Evolutionary conservation across 768 basidiomycete genomes (phyloP), one percentile per base, ranked within the genome.

Genomic region (Daedaleopsis nitida): DNA sequence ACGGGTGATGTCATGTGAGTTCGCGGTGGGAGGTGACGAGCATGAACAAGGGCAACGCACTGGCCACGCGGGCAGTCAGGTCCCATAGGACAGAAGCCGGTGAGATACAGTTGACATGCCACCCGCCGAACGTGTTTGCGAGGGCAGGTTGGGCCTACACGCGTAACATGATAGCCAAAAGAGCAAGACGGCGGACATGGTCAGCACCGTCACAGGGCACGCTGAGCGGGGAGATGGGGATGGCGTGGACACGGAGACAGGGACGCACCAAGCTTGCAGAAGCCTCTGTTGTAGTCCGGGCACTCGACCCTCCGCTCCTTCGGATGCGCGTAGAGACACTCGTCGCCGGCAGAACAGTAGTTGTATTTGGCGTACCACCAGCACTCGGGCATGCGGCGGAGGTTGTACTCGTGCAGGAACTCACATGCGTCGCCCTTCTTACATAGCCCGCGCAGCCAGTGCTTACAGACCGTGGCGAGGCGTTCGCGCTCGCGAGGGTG

Each of bases 321-420:
- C 13, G 94, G 94, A 71, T 96, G 94, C 16, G 93, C 92, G 73
- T 98, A 99, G 66, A 99, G 80, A 73, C 97, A 99, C 75, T 98
- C 96, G 67, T 96, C 95, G 58, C 97, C 96, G 19, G 95, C 89
- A 24, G 93, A 92, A 74, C 97, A 98, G 75, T 95, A 98, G 16
- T 97, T 97, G 69, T 94, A 96, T 74, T 96, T 97, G 54, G 93
- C 93, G 74, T 88, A 98, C 95, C 95, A 98, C 89, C 94, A 97
- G 70, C 97, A 98, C 73, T 98, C 94, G 7, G 97, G 97, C 96
- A 98, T 98, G 62, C 93, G 89, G 60, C 97, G 80, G 53, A 99
- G 83, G 73, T 98, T 97, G 80, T 98, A 99, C 78, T 98, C 97
- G 76, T 99, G 97, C 72, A 98, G 82, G 75, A 98, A 99, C 77